Evolutionary conservation across 495 filamentous ascomycete genomes (phyloP), one percentile per base, ranked within the genome.

Genomic region (Lineolata rhizophorae): DNA sequence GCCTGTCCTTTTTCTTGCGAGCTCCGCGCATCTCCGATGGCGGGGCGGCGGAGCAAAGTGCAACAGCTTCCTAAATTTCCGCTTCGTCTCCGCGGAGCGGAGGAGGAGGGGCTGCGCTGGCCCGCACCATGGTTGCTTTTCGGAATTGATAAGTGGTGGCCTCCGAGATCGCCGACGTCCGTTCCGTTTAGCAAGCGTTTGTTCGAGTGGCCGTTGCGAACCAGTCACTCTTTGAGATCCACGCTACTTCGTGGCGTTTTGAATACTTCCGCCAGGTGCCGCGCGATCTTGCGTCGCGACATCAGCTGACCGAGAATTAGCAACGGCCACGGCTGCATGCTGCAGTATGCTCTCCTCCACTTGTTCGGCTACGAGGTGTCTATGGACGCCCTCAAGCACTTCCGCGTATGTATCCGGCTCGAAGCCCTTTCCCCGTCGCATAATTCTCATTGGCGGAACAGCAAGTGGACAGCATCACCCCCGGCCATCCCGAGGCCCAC

Each of bases 301-400:
- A n/a, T n/a, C n/a, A n/a, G n/a, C 22, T 25, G 22, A 25, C 22
- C 6, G 6, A 6, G 22, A 16, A 22, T 43, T 47, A 95, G 85
- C 31, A 97, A 97, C 63, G 87, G 87, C 39, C 87, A 97, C 58
- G 87, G 75, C 40, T 97, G 87, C 65, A 92, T 95, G 84, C 80
- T 97, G 35, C 87, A 93, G 55, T 99, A 99, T 72, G 76, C 87
- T 47, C 67, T 99, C 43, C 76, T 99, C 41, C 87, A 99, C 64
- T 65, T 99, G 18, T 90, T 82, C 60, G 87, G 90, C 54, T 99
- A 91, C 54, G 67, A 55, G 32, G 22, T 95, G 29, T 63, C 69
- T 40, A 55, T 99, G 34, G 81, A 95, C 41, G 85, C 94, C 61
- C 49, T 99, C 43, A 95, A 94, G 71, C 54, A 56, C 43, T 99